These are phyloP conservation scores for Penicillium concentricum DNA, from an alignment of 2,329 filamentous ascomycete genomes.

Conservation along the genomic window DNA sequence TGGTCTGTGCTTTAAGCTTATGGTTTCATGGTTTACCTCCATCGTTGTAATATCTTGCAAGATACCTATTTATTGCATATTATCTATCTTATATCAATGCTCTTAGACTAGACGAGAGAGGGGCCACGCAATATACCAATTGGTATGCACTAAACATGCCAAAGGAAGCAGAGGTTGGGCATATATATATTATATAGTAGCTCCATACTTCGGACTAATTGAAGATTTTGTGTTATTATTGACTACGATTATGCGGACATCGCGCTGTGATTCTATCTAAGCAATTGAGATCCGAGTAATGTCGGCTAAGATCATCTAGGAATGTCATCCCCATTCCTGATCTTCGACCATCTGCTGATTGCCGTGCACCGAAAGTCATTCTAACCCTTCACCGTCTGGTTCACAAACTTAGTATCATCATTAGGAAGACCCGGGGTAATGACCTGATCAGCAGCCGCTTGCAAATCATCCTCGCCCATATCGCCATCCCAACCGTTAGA, in stretches of 20 bases:
- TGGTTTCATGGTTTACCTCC: background rate
- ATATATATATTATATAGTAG: background rate
- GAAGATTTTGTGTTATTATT: background rate
- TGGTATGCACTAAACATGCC: background rate
- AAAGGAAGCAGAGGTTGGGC: background rate
- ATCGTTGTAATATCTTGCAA: background rate
- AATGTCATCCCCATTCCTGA: background rate
- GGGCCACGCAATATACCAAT: background rate
- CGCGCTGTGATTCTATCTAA: background rate
- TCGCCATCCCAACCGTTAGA: constrained; percentile 48
- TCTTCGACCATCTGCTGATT: background rate
- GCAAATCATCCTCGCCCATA: constrained; percentile 45
- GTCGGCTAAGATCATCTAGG: background rate
- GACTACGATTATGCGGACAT: background rate
- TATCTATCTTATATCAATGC: background rate
- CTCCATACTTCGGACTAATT: background rate
- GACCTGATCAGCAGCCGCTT: constrained; percentile 32
- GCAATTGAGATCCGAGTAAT: background rate
- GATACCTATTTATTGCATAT: background rate
- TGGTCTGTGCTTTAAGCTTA: constrained; percentile 10
- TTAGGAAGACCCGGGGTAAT: constrained; percentile 6
- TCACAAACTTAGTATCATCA: background rate
- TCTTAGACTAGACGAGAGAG: too few species aligned
- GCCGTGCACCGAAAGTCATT: background rate
- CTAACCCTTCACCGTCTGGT: background rate